Evolutionary conservation across 2,329 filamentous ascomycete species (phyloP).

Genomic region (Aspergillus flavus): DNA sequence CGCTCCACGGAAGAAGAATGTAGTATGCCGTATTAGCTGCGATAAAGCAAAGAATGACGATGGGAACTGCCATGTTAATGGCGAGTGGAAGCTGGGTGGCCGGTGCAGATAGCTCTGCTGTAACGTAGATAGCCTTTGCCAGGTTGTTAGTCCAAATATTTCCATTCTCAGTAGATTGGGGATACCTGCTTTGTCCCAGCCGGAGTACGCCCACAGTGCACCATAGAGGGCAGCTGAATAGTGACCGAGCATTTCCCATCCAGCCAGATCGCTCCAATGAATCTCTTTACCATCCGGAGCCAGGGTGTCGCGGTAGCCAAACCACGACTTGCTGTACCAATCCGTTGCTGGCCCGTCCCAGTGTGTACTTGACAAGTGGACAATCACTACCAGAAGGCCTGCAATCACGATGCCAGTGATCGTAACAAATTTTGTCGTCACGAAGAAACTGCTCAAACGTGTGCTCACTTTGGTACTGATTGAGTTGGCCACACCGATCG

Average conservation of each 20-base stretch:
- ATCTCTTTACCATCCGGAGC: constrained; percentile 18
- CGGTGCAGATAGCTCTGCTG: constrained; percentile 19
- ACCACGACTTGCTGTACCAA: constrained; percentile 20
- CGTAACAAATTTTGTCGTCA: constrained; percentile 19
- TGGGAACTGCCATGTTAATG: constrained; percentile 20
- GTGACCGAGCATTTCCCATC: constrained; percentile 20
- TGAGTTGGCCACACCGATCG: constrained; percentile 17
- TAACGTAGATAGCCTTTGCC: constrained; percentile 20
- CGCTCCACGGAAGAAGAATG: constrained; percentile 19
- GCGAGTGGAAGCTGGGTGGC: constrained; percentile 21
- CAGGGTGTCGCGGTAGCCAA: constrained; percentile 14
- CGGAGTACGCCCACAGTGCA: constrained; percentile 22
- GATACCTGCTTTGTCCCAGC: constrained; percentile 21
- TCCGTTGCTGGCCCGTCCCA: constrained; percentile 8
- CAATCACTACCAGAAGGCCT: constrained; percentile 14
- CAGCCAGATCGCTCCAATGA: constrained; percentile 16
- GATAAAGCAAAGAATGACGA: constrained; percentile 19
- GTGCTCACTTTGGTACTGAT: constrained; percentile 21
- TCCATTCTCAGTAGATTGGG: background rate
- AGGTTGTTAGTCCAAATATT: background rate
- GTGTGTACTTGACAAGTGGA: constrained; percentile 1
- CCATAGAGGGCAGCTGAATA: constrained; percentile 22
- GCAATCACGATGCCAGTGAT: constrained; percentile 14
- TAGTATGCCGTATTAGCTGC: constrained; percentile 21
- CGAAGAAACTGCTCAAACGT: constrained; percentile 18